Base-by-base conservation (phyloP, 306 rosid genomes). In the Sechiopsis laciniata region DNA sequence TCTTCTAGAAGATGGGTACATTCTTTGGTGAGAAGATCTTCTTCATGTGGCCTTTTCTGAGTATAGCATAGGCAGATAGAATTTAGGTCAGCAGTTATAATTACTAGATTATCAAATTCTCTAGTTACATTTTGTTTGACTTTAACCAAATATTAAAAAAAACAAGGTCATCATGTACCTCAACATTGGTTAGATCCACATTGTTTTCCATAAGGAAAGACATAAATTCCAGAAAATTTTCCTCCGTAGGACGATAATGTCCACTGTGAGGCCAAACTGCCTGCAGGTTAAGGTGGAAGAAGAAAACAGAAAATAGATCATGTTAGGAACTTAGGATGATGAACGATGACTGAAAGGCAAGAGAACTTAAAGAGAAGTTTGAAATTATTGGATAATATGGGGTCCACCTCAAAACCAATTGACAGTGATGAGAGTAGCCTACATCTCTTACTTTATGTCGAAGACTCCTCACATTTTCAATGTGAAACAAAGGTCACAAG, bases 241-340 rank as follows among this genome's bases (percentile, higher is more conserved):
- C 97, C 78, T 89, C 92, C 5, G 95, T 92, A 10, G 95, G 95
- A 74, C 84, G 92, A 80, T 92, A 92, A 75, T 92, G 97, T 62
- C 96, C 97, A 71, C 97, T 92, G 81, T 92, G 97, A 82, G 96
- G 89, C 96, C 96, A 92, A 77, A 92, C 86, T 35, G 89, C 87
- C 97, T 85, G 76, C 70, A 50, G 37, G 56, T 68, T 37, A 37
- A 5, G 45, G 45, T 37, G 45, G 45, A 37, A 37, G 45, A 8
- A 0, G 45, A 37, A 37, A 37, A 48, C 11, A 10, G n/a, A 19
- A 60, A 10, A 42, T 40, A 46, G 7, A 42, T 35, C 29, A 42
- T 7, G 14, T 66, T 48, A 45, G 45, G 45, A 37, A 37, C 45
- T 32, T 32, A 32, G 72, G 14, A 63, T 63, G 22, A 7, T n/a